A percentile compares a stretch with the other conserved stretches of the same genome.
Conservation (phyloP, 345 rosid species). For the Aurinia saxatilis region DNA sequence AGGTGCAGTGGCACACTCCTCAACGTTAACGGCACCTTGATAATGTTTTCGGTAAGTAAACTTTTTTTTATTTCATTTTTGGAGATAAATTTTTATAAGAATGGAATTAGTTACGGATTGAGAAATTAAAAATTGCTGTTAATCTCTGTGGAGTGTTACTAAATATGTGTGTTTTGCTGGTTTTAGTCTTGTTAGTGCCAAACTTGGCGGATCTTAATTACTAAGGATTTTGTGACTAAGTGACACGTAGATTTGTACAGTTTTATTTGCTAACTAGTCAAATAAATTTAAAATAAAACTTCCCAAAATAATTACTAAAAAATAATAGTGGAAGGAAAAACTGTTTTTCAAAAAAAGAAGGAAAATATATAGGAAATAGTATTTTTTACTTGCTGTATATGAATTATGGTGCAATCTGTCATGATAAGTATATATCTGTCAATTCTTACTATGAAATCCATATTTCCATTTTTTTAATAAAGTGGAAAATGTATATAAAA, state of each 20-base stretch:
- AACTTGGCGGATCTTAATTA: neutral
- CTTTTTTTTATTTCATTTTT: neutral
- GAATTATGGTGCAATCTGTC: too few relatives aligned
- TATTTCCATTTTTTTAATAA: too few relatives aligned
- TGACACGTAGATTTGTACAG: neutral
- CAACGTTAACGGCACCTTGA: slow-evolving; percentile 11
- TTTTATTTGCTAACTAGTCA: too few relatives aligned
- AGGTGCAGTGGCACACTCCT: slow-evolving; percentile 24
- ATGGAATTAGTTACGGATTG: neutral
- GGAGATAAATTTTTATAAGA: too few relatives aligned
- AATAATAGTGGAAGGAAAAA: too few relatives aligned
- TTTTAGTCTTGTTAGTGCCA: neutral
- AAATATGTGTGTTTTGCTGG: neutral
- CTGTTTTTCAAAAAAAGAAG: neutral
- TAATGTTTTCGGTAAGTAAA: slow-evolving; percentile 11
- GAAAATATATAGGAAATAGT: too few relatives aligned
- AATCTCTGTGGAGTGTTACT: neutral
- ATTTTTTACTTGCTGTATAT: too few relatives aligned
- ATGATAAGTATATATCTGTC: too few relatives aligned
- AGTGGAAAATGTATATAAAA: too few relatives aligned
- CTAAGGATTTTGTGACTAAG: neutral
- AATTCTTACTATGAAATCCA: too few relatives aligned
- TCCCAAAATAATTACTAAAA: too few relatives aligned
- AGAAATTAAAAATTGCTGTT: neutral
- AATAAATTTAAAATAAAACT: too few relatives aligned